Conservation (phyloP, 345 rosid species). For the Camelina laxa region DNA sequence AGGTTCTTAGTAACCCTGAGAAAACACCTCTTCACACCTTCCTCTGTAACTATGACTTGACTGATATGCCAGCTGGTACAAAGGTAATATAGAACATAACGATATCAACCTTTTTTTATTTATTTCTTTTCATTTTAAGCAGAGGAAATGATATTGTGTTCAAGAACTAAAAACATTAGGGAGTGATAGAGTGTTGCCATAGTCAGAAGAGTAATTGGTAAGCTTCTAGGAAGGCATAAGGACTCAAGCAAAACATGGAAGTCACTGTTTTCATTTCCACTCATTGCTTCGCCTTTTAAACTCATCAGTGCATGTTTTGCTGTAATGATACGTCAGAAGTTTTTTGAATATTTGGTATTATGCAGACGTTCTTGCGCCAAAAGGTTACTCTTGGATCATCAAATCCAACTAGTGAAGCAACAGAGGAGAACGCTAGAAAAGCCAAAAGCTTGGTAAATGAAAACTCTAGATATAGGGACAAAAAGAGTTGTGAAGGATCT, state of each 20-base stretch:
- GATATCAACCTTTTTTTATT: neutral
- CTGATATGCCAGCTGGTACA: conserved; percentile 88
- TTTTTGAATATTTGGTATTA: neutral
- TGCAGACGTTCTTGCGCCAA: conserved; percentile 90
- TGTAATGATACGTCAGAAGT: neutral
- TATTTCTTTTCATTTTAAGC: neutral
- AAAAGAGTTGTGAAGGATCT: conserved; percentile 43
- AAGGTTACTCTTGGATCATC: conserved; percentile 78
- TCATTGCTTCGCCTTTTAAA: conserved; percentile 10
- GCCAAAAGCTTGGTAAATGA: conserved; percentile 35
- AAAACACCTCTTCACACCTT: conserved; percentile 96
- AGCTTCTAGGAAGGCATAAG: conserved; percentile 26
- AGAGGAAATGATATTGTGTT: neutral
- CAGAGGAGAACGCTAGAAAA: conserved; percentile 46
- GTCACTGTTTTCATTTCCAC: neutral
- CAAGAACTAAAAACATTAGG: neutral
- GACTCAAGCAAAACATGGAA: neutral
- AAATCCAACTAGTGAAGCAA: conserved; percentile 49
- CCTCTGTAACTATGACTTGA: conserved; percentile 94
- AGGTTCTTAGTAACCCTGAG: conserved; percentile 99
- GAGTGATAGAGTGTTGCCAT: conserved; percentile 17
- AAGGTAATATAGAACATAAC: conserved; percentile 38
- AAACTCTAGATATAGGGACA: conserved; percentile 22
- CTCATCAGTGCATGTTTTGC: neutral
- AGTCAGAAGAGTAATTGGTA: conserved; percentile 1